Evolutionary conservation across 306 rosid genomes (phyloP).

Genomic region (Gleditsia sinensis): DNA sequence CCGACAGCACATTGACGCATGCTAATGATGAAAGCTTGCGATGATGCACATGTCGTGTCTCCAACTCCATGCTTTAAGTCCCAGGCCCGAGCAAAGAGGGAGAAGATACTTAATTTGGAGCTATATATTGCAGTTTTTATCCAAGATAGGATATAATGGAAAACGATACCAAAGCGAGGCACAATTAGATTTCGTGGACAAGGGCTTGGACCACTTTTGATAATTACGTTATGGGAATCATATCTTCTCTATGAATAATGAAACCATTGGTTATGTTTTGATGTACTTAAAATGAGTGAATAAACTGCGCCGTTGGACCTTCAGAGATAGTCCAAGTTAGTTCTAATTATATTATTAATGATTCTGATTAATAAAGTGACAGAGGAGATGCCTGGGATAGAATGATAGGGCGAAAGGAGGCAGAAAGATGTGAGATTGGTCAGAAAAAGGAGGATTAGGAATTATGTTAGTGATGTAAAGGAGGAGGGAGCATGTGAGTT

Average conservation of each 20-base stretch:
- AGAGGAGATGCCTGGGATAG: conserved; percentile 21
- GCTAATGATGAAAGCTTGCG: conserved; percentile 41
- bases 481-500: conserved; percentile 50
- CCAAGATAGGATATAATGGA: conserved; percentile 22
- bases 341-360: conserved; percentile 31
- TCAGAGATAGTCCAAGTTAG: conserved; percentile 31
- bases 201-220: conserved; percentile 25
- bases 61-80: background rate
- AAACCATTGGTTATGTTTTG: background rate
- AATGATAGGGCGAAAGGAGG: conserved; percentile 35
- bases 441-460: conserved; percentile 40
- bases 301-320: conserved; percentile 23
- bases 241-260: conserved; percentile 16
- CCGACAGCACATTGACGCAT: conserved; percentile 44
- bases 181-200: conserved; percentile 21
- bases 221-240: conserved; percentile 28
- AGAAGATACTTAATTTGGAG: conserved; percentile 26
- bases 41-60: conserved; percentile 44
- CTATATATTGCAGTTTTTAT: conserved; percentile 12
- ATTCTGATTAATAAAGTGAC: conserved; percentile 22
- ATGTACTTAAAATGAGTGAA: conserved; percentile 19
- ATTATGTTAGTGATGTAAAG: conserved; percentile 50
- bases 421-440: conserved; percentile 43
- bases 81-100: background rate
- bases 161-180: conserved; percentile 13